Evolutionary conservation across 805 yeast species (phyloP).

Genomic region (Starmerella stigmatis): DNA sequence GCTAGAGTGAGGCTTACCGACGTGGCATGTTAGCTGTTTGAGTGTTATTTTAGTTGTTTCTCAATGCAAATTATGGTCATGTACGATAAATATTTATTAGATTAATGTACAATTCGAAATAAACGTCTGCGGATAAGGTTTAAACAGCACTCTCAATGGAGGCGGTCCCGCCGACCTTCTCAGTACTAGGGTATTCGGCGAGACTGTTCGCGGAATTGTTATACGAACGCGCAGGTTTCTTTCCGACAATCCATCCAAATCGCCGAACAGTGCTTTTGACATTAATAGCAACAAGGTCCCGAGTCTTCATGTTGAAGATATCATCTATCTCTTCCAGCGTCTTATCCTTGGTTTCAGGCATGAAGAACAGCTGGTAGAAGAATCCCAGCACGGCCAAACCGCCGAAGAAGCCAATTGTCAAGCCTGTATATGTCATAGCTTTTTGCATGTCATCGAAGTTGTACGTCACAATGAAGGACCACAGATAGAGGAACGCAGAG

Average conservation of each 20-base stretch:
- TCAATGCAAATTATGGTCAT: too few relatives aligned
- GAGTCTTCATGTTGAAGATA: constrained; percentile 43
- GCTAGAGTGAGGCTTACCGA: too few relatives aligned
- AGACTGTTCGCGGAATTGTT: neutral
- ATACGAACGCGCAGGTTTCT: neutral
- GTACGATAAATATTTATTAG: too few relatives aligned
- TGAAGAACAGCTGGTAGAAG: constrained; percentile 36
- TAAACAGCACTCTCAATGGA: neutral
- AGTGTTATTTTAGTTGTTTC: too few relatives aligned
- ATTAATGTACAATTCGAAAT: too few relatives aligned
- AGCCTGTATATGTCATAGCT: constrained; percentile 52
- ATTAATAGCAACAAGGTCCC: constrained; percentile 26
- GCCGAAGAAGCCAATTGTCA: constrained; percentile 56
- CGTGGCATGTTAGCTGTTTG: too few relatives aligned
- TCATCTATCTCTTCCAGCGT: constrained; percentile 65
- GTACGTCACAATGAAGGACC: constrained; percentile 55
- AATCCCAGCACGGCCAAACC: constrained; percentile 51
- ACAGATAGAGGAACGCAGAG: constrained; percentile 43
- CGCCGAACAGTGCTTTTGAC: constrained; percentile 5
- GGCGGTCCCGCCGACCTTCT: neutral
- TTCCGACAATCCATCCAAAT: constrained; percentile 14
- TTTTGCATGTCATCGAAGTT: constrained; percentile 48
- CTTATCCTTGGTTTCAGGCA: constrained; percentile 64
- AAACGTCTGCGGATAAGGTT: too few relatives aligned
- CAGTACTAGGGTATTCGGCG: neutral